phyloP scores from a whole-genome alignment of 2,329 filamentous ascomycete species.

The Alternaria triticimaculans region DNA sequence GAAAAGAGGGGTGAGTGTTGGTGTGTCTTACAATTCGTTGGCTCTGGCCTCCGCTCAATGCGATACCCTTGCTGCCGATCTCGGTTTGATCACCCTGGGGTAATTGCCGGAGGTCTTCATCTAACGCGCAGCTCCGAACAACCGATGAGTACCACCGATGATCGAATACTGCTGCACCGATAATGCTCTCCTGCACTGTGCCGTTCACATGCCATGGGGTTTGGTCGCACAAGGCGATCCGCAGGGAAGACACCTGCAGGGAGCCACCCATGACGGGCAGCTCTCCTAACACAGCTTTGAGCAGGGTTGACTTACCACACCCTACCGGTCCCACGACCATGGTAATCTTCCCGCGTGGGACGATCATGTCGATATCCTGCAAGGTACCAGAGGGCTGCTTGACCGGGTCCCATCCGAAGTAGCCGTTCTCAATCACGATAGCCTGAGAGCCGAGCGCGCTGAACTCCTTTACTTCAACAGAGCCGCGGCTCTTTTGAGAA shows the following conservation, averaged over 20 bases:
- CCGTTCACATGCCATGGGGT: constrained; percentile 48
- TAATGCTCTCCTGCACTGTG: constrained; percentile 48
- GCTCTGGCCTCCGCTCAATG: constrained; percentile 61
- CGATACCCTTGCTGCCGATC: constrained; percentile 59
- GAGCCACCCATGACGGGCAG: constrained; percentile 42
- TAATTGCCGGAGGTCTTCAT: constrained; percentile 43
- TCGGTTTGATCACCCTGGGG: constrained; percentile 51
- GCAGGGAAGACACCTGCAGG: constrained; percentile 38
- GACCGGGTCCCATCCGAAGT: constrained; percentile 56
- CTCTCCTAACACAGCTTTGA: constrained; percentile 44
- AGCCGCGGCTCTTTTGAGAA: constrained; percentile 33
- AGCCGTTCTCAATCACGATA: constrained; percentile 53
- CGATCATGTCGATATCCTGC: constrained; percentile 50
- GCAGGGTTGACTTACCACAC: constrained; percentile 60
- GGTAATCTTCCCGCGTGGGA: constrained; percentile 54
- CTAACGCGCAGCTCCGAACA: constrained; percentile 42
- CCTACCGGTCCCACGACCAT: constrained; percentile 60
- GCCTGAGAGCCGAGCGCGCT: constrained; percentile 32
- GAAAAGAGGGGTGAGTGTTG: constrained; percentile 20
- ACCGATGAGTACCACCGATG: constrained; percentile 48
- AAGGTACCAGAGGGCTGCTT: constrained; percentile 48
- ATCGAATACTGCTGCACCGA: constrained; percentile 44
- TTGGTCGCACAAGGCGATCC: constrained; percentile 49
- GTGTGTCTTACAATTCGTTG: constrained; percentile 54
- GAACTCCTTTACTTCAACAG: constrained; percentile 29